Base-by-base conservation (phyloP, 768 basidiomycete genomes). In the Phaeotremella fagi region DNA sequence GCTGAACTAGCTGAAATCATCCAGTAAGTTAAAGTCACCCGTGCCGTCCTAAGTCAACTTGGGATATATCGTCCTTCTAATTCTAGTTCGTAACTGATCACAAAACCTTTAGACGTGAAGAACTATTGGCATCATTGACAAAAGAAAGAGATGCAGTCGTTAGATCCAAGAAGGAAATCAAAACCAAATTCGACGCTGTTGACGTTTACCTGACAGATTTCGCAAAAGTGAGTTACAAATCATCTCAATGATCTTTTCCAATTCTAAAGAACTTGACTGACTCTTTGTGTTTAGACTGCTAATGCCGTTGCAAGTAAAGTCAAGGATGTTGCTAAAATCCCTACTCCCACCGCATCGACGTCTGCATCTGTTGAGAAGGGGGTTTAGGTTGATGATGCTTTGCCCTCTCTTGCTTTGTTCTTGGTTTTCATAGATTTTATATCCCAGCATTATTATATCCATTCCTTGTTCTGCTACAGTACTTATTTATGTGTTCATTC, bases 141-240 rank as follows among this genome's bases (percentile, higher is more conserved):
- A 65, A 62, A 53, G 63, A 71, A 22, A 48, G 65, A 14, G 69
- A 71, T 33, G 45, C 44, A 2, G 25, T 68, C 0, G 57, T 66
- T 35, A 53, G 54, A 45, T 37, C 64, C 0, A 68, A 68, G 44
- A 65, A 64, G 48, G 69, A 71, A 28, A 66, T 71, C 54, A 71
- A 68, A 50, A 43, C 51, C 37, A 64, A 59, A 26, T 67, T 65
- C 42, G 64, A 68, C 45, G 57, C 54, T 26, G 63, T 60, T 7
- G 66, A 67, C 24, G 54, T 59, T 2, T 61, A 63, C 37, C 26
- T 71, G 25, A 54, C 38, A 6, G 63, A 66, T 20, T 64, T 59
- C 27, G 42, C 59, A n/a, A 65, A 59, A 53, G 69, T 68, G 31
- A 53, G 64, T 48, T 5, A 27, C 5, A 14, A 16, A n/a, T 22